Base-by-base conservation (phyloP, 2,329 filamentous ascomycete species). In the Exophiala aquamarina region DNA sequence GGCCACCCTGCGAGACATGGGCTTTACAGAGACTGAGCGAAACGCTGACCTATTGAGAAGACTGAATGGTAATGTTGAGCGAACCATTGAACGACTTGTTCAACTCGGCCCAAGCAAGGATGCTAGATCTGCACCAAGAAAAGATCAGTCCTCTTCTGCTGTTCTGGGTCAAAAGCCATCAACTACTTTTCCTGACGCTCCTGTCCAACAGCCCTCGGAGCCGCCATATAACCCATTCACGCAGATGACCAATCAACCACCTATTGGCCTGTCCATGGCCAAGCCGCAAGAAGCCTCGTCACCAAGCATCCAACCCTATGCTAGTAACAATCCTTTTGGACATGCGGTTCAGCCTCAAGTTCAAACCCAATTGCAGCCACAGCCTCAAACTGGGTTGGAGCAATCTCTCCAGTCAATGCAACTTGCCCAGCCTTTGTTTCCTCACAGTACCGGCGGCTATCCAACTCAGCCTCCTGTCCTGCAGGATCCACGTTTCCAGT, bases 41-140 rank as follows among this genome's bases (percentile, higher is more conserved):
- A 97, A 96, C 62, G 76, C 82, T 3, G 82, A 86, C 42, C 83
- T 96, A 19, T 71, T 98, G 14, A 91, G 90, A 63, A 86, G 87
- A 3, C 77, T 94, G 21, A 84, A 86, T 61, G 91, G 92, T 3
- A 91, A 93, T 62, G 64, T 98, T 48, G 89, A 96, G 58, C 86
- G 82, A 65, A 83, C 92, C 0, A 82, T 97, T 35, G 92, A 97
- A 66, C 82, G 89, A 14, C 70, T 98, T 61, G 82, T 93, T 47
- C 81, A 89, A 57, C 70, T 96, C 31, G 92, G 91, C 19, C 90
- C 95, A 62, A 83, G 32, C 35, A 41, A 49, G 15, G 40, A 42
- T 20, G 32, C 28, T 20, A 45, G 32, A 15, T 19, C 41, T 21
- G 19, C 34, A 21, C 33, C 40, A 33, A 33, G 36, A 26, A 31